A percentile compares a stretch with the other conserved stretches of the same genome.
These are phyloP conservation scores for Beauveria medogensis DNA, from an alignment of 2,329 filamentous ascomycete genomes.

Conservation along the genomic window DNA sequence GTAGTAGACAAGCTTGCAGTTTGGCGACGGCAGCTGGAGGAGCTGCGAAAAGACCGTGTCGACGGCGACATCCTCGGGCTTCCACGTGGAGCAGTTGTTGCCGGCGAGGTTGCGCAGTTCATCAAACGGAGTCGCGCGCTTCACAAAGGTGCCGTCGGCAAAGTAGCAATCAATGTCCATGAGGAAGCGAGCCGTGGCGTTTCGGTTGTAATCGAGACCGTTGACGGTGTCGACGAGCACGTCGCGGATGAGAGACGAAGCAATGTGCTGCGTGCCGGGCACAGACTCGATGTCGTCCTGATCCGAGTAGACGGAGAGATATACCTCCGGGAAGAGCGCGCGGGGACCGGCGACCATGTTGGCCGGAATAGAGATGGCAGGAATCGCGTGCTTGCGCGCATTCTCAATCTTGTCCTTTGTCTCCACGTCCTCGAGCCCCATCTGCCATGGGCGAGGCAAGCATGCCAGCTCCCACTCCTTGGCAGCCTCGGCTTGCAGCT, in stretches of 20 bases:
- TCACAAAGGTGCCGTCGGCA: constrained; percentile 80
- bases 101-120: constrained; percentile 64
- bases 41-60: constrained; percentile 96
- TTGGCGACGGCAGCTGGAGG: constrained; percentile 74
- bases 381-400: constrained; percentile 68
- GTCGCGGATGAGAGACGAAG: constrained; percentile 78
- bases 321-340: constrained; percentile 83
- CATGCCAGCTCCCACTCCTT: constrained; percentile 67
- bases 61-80: constrained; percentile 94
- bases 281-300: constrained; percentile 89
- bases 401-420: constrained; percentile 50
- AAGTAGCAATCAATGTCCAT: constrained; percentile 97
- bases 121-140: constrained; percentile 88
- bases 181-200: constrained; percentile 75
- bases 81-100: constrained; percentile 72
- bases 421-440: constrained; percentile 53
- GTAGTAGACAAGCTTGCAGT: constrained; percentile 95
- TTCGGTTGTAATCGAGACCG: constrained; percentile 85
- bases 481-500: constrained; percentile 69
- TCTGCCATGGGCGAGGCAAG: constrained; percentile 60
- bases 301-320: constrained; percentile 82
- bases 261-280: constrained; percentile 65
- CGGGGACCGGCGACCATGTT: constrained; percentile 66
- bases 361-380: constrained; percentile 65
- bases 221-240: constrained; percentile 88